Evolutionary conservation across 768 basidiomycete species (phyloP).

Genomic region (Leccinum ochraceum): DNA sequence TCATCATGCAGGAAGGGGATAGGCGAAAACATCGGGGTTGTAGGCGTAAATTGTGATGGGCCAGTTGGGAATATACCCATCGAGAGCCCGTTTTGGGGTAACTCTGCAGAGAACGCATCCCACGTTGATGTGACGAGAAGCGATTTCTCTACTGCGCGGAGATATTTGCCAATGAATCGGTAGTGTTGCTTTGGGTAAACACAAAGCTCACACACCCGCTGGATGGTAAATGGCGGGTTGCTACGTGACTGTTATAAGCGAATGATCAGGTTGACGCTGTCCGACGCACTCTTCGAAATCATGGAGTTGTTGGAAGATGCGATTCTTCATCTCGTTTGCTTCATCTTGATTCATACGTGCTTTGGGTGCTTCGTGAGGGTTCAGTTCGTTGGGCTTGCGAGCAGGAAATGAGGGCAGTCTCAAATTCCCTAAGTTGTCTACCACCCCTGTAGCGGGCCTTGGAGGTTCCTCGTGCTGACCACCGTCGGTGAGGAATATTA

Average conservation of each 20-base stretch:
- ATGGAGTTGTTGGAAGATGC: constrained; percentile 65
- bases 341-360: constrained; percentile 63
- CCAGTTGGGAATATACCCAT: constrained; percentile 41
- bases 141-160: constrained; percentile 81
- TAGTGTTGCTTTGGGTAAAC: constrained; percentile 70
- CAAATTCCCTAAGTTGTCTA: constrained; percentile 52
- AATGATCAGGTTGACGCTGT: background rate
- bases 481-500: constrained; percentile 44
- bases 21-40: constrained; percentile 84
- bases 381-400: constrained; percentile 49
- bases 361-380: constrained; percentile 54
- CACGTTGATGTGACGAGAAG: constrained; percentile 82
- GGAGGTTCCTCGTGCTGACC: constrained; percentile 42
- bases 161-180: constrained; percentile 79
- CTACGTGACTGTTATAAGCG: constrained; percentile 27
- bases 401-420: constrained; percentile 75
- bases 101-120: constrained; percentile 62
- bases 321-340: constrained; percentile 53
- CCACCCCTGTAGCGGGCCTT: constrained; percentile 35
- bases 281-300: constrained; percentile 69
- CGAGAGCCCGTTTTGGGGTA: constrained; percentile 32
- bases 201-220: constrained; percentile 84
- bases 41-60: constrained; percentile 56
- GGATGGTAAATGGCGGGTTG: constrained; percentile 84
- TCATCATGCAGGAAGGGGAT: constrained; percentile 87